A percentile compares a stretch with the other conserved stretches of the same genome.
Evolutionary conservation across 257 asterid species (phyloP).

Genomic region (Ballota nigra): DNA sequence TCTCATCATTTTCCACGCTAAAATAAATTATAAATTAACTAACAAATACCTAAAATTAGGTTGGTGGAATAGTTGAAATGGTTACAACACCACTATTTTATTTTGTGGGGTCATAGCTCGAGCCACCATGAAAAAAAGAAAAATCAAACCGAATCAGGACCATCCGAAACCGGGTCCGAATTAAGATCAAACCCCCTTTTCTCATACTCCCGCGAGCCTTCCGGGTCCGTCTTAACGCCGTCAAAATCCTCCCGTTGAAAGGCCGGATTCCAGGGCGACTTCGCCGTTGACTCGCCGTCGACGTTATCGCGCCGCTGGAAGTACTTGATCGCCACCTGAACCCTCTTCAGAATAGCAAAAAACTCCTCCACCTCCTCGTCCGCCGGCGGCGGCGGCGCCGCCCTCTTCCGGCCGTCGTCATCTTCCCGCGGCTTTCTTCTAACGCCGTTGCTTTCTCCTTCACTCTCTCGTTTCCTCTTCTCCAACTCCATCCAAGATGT

Average conservation of each 20-base stretch:
- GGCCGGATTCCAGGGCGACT: constrained; percentile 29
- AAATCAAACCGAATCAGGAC: not conserved
- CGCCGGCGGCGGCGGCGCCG: constrained; percentile 21
- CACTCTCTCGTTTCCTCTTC: constrained; percentile 27
- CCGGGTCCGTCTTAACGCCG: constrained; percentile 20
- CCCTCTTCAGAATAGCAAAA: constrained; percentile 45
- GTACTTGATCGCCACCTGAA: constrained; percentile 47
- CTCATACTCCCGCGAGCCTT: not conserved
- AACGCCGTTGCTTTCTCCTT: constrained; percentile 11
- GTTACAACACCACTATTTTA: too few relatives aligned
- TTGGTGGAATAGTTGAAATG: too few relatives aligned
- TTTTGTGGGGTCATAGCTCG: too few relatives aligned
- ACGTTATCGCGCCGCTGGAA: constrained; percentile 33
- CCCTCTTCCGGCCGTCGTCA: constrained; percentile 7
- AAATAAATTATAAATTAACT: too few relatives aligned
- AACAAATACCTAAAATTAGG: too few relatives aligned
- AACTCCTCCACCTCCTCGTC: constrained; percentile 67
- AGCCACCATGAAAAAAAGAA: too few relatives aligned
- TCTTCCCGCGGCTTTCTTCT: constrained; percentile 13
- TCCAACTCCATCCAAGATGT: constrained; percentile 8
- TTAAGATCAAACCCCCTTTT: constrained; percentile 27
- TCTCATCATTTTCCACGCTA: too few relatives aligned
- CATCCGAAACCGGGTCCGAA: constrained; percentile 23
- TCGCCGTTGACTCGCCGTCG: constrained; percentile 13
- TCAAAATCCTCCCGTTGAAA: constrained; percentile 29